A percentile compares a stretch with the other conserved stretches of the same genome.
Conservation (phyloP, 169 alveolate species). For the Babesia sp. region DNA sequence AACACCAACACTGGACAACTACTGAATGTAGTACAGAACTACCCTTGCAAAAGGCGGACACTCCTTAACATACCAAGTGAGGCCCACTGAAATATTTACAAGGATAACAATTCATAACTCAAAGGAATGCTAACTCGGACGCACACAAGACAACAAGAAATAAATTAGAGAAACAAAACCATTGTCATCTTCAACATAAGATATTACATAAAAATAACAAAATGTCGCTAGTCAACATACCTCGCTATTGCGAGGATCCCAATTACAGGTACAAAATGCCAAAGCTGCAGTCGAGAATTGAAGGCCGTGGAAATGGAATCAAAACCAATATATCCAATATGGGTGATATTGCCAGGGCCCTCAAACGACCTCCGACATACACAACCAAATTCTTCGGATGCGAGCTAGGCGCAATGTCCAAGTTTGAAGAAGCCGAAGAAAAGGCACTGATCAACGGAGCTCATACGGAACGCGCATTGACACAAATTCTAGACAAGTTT, state of each 20-base stretch:
- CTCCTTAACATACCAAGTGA: background rate
- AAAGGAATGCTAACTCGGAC: background rate
- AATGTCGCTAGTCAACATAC: slow-evolving; percentile 87
- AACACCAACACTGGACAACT: background rate
- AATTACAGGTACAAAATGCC: slow-evolving; percentile 97
- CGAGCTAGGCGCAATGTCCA: slow-evolving; percentile 93
- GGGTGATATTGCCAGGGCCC: slow-evolving; percentile 95
- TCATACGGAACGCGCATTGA: slow-evolving; percentile 89
- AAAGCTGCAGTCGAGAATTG: slow-evolving; percentile 88
- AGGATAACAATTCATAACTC: background rate
- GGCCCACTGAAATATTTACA: background rate
- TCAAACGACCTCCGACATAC: slow-evolving; percentile 87
- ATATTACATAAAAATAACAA: slow-evolving; percentile 1
- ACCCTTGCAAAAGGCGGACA: background rate
- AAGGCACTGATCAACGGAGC: slow-evolving; percentile 95
- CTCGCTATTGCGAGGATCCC: slow-evolving; percentile 93
- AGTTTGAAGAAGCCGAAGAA: slow-evolving; percentile 91
- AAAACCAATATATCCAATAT: slow-evolving; percentile 95
- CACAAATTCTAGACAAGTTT: slow-evolving; percentile 93
- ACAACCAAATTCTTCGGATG: slow-evolving; percentile 94
- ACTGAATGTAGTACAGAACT: background rate
- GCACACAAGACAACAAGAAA: too few relatives aligned
- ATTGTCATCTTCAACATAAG: too few relatives aligned
- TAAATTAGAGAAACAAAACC: too few relatives aligned
- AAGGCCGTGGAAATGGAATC: slow-evolving; percentile 96